Percentiles rank a stretch among this genome's conserved stretches.
phyloP scores from a whole-genome alignment of 2,329 filamentous ascomycete genomes.

The Fusarium vanettenii region DNA sequence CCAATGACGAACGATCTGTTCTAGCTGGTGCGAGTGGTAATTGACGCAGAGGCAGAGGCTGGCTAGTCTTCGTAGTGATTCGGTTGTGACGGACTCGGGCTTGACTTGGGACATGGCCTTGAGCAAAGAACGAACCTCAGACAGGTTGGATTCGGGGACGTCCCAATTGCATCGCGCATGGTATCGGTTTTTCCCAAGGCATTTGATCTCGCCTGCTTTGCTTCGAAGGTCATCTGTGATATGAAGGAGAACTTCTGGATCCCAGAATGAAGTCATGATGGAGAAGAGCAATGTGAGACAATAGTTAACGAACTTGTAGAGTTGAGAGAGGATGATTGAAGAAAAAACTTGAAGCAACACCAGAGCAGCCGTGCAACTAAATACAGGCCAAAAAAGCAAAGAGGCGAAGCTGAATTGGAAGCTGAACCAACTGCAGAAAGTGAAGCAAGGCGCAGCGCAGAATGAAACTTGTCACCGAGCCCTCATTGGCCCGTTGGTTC shows the following conservation, averaged over 20 bases:
- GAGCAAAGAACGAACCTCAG: not conserved
- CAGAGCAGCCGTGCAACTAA: not conserved
- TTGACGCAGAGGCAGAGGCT: not conserved
- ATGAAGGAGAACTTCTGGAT: constrained; percentile 6
- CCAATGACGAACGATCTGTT: constrained; percentile 15
- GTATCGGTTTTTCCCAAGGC: not conserved
- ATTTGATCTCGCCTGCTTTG: not conserved
- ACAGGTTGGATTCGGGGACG: not conserved
- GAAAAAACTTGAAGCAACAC: too few relatives aligned
- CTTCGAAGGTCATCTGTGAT: not conserved
- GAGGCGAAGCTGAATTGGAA: not conserved
- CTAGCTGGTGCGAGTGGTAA: not conserved
- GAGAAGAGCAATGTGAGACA: too few relatives aligned
- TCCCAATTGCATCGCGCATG: not conserved
- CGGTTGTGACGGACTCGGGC: not conserved
- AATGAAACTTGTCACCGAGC: not conserved
- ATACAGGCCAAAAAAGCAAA: not conserved
- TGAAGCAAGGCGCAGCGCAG: not conserved
- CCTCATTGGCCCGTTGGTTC: not conserved
- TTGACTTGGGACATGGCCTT: not conserved
- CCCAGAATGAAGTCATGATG: not conserved
- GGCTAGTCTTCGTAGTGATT: not conserved
- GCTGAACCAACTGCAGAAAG: not conserved
- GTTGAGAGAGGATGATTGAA: not conserved
- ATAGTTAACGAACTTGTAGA: not conserved